phyloP scores from a whole-genome alignment of 257 asterid species.

The Lycium ferocissimum region DNA sequence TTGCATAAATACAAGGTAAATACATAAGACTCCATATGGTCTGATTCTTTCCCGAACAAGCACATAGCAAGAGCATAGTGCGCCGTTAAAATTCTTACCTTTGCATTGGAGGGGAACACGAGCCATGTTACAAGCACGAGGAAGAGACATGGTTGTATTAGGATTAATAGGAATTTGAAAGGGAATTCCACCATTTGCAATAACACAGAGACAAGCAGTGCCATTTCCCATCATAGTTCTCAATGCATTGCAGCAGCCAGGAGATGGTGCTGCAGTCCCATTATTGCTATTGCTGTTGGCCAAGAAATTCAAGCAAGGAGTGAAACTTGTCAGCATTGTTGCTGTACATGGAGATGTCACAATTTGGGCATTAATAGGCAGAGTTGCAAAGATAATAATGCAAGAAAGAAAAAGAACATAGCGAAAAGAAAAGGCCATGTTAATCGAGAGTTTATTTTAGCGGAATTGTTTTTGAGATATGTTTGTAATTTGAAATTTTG shows the following conservation, averaged over 20 bases:
- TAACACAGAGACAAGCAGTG: slow-evolving; percentile 45
- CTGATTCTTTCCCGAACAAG: no score
- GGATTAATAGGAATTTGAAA: slow-evolving; percentile 59
- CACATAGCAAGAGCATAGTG: no score
- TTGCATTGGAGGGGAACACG: slow-evolving; percentile 74
- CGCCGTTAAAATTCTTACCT: slow-evolving; percentile 42
- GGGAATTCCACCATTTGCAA: slow-evolving; percentile 47
- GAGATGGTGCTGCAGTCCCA: slow-evolving; percentile 54
- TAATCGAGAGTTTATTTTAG: neutral
- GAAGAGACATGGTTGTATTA: slow-evolving; percentile 64
- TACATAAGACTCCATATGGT: no score
- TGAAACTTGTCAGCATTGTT: slow-evolving; percentile 71
- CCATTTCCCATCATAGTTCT: slow-evolving; percentile 42
- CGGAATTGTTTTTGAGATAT: neutral
- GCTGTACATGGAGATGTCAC: slow-evolving; percentile 53
- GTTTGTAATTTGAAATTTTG: slow-evolving; percentile 16
- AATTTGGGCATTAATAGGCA: slow-evolving; percentile 42
- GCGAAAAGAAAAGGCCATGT: slow-evolving; percentile 33
- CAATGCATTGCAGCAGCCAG: slow-evolving; percentile 63
- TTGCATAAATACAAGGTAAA: no score
- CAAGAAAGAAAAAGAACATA: slow-evolving; percentile 28
- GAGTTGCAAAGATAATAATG: slow-evolving; percentile 19
- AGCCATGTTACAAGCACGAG: slow-evolving; percentile 68
- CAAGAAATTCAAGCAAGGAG: slow-evolving; percentile 64
- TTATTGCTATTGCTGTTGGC: slow-evolving; percentile 38